Evolutionary conservation across 2,329 filamentous ascomycete genomes (phyloP).

Genomic region (Clarireedia monteithiana): DNA sequence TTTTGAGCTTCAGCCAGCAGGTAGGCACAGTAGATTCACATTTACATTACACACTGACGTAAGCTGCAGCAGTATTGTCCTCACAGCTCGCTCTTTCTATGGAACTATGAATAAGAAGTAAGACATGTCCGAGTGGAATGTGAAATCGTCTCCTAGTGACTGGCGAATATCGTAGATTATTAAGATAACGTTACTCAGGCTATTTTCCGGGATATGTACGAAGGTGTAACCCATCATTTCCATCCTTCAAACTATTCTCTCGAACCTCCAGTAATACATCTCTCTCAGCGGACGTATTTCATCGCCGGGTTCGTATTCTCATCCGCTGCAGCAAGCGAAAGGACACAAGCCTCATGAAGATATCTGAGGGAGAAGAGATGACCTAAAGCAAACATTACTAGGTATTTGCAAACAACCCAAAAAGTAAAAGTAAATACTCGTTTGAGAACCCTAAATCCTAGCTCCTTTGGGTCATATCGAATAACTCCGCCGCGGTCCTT

Average conservation of each 20-base stretch:
- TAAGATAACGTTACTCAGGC: not conserved
- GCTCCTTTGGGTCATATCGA: not conserved
- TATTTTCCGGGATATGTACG: not conserved
- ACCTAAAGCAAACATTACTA: not conserved
- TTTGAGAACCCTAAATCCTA: not conserved
- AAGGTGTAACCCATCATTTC: not conserved
- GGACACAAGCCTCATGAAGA: not conserved
- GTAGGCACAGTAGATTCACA: no score
- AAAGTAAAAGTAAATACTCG: not conserved
- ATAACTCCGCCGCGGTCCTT: not conserved
- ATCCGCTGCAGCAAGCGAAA: slow-evolving; percentile 8
- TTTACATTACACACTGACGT: no score
- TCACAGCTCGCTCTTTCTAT: no score
- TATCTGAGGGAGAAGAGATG: not conserved
- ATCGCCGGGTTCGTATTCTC: slow-evolving; percentile 7
- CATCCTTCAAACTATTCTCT: slow-evolving; percentile 1
- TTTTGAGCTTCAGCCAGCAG: no score
- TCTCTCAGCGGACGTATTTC: slow-evolving; percentile 3
- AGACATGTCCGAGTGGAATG: not conserved
- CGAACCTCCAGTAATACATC: slow-evolving; percentile 2
- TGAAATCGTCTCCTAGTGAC: not conserved
- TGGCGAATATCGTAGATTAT: slow-evolving; percentile 2
- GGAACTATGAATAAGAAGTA: not conserved
- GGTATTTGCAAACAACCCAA: not conserved
- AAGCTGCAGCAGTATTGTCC: no score